Percentiles rank a stretch among this genome's conserved stretches.
Conservation (phyloP, 2,329 filamentous ascomycete genomes). For the Cercospora sp. region DNA sequence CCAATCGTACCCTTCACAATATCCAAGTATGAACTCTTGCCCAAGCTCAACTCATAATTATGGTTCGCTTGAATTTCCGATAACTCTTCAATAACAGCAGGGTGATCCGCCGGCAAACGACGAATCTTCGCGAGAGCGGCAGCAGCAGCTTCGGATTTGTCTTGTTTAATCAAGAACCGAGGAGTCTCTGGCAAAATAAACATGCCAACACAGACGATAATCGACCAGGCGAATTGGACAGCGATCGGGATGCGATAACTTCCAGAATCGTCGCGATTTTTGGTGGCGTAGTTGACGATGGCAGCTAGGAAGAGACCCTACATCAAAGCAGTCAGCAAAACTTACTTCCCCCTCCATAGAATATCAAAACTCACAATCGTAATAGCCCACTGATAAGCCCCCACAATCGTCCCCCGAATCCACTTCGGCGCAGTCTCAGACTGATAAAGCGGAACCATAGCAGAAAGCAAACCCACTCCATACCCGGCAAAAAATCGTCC, state of each 20-base stretch:
- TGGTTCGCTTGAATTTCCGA: conserved; percentile 85
- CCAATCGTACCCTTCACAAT: conserved; percentile 63
- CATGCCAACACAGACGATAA: conserved; percentile 39
- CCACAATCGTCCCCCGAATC: conserved; percentile 57
- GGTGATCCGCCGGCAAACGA: conserved; percentile 68
- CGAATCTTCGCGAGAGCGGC: conserved; percentile 59
- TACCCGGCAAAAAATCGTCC: conserved; percentile 59
- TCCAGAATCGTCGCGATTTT: conserved; percentile 41
- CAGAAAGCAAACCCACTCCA: conserved; percentile 39
- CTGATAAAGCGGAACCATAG: conserved; percentile 60
- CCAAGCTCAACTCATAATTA: conserved; percentile 72
- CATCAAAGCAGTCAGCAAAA: conserved; percentile 8
- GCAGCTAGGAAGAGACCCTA: conserved; percentile 64
- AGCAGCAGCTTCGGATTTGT: conserved; percentile 32
- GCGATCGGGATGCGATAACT: conserved; percentile 41
- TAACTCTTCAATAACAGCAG: conserved; percentile 62
- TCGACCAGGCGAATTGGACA: conserved; percentile 40
- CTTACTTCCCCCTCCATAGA: too few relatives aligned
- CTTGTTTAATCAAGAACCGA: conserved; percentile 39
- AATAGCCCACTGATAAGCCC: conserved; percentile 57
- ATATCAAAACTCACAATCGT: conserved; percentile 22
- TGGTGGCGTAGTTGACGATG: conserved; percentile 66
- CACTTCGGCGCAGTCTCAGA: conserved; percentile 49
- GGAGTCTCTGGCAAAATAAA: conserved; percentile 41
- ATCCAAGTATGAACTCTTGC: conserved; percentile 60